Evolutionary conservation across 1,284 basidiomycete species (phyloP).

Genomic region (Dichomitus squalens): DNA sequence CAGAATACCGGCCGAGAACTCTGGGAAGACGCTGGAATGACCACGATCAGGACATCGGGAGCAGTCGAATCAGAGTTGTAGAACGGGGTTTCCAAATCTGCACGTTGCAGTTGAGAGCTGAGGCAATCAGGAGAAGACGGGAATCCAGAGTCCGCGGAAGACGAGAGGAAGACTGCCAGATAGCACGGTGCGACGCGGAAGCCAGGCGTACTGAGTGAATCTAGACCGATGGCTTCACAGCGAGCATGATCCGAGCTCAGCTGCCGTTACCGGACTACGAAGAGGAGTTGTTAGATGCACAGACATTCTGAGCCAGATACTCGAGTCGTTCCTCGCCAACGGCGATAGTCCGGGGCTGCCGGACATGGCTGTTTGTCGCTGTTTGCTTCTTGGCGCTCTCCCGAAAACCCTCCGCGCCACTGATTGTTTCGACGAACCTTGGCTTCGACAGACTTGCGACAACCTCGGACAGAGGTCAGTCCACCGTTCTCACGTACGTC

Average conservation of each 20-base stretch:
- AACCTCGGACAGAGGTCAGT: conserved; percentile 1
- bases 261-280: background rate
- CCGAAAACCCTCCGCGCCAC: conserved; percentile 16
- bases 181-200: background rate
- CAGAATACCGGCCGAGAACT: background rate
- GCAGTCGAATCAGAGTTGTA: conserved; percentile 6
- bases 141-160: conserved; percentile 8
- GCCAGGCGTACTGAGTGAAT: background rate
- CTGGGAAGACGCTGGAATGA: background rate
- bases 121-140: conserved; percentile 14
- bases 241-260: background rate
- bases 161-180: background rate
- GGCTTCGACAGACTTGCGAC: conserved; percentile 8
- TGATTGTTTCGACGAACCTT: conserved; percentile 12
- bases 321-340: background rate
- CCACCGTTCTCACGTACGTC: conserved; percentile 8
- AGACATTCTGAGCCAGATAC: background rate
- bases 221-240: background rate
- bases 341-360: background rate
- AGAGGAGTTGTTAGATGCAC: background rate
- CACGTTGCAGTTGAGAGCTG: conserved; percentile 1
- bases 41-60: background rate
- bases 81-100: conserved; percentile 10
- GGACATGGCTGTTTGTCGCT: conserved; percentile 6
- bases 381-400: conserved; percentile 18